phyloP scores from a whole-genome alignment of 257 asterid genomes.

The Gentiana macrophylla region DNA sequence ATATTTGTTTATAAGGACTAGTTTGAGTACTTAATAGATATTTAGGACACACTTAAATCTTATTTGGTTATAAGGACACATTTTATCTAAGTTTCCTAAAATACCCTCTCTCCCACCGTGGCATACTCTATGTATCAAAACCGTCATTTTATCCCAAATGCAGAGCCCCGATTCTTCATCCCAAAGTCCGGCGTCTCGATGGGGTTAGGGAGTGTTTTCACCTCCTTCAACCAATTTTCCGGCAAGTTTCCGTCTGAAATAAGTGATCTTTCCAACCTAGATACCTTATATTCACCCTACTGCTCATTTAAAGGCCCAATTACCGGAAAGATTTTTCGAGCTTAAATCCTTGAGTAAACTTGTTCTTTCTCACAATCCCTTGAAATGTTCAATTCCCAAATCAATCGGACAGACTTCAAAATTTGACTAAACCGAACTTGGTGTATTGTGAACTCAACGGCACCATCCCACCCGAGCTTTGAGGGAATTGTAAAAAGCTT shows the following conservation, averaged over 20 bases:
- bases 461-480: conserved; percentile 58
- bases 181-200: too few relatives aligned
- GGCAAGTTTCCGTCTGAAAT: conserved; percentile 60
- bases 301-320: conserved; percentile 58
- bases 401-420: conserved; percentile 47
- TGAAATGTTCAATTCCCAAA: too few relatives aligned
- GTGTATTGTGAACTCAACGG: conserved; percentile 54
- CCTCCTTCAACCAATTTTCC: conserved; percentile 34
- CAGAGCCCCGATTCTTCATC: too few relatives aligned
- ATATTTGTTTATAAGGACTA: too few relatives aligned
- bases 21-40: too few relatives aligned
- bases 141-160: too few relatives aligned
- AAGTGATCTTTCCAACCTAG: conserved; percentile 38
- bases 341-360: conserved; percentile 46
- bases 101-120: too few relatives aligned
- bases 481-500: conserved; percentile 49
- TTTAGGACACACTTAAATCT: too few relatives aligned
- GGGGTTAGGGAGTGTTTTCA: too few relatives aligned
- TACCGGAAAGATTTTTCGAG: conserved; percentile 49
- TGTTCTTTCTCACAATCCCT: conserved; percentile 69
- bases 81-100: too few relatives aligned
- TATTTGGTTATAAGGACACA: too few relatives aligned
- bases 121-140: too few relatives aligned
- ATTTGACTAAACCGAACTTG: conserved; percentile 44
- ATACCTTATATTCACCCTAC: conserved; percentile 35